Evolutionary conservation across 768 basidiomycete species (phyloP), one percentile per base, ranked within the genome.

Genomic region (Kwoniella sp.): DNA sequence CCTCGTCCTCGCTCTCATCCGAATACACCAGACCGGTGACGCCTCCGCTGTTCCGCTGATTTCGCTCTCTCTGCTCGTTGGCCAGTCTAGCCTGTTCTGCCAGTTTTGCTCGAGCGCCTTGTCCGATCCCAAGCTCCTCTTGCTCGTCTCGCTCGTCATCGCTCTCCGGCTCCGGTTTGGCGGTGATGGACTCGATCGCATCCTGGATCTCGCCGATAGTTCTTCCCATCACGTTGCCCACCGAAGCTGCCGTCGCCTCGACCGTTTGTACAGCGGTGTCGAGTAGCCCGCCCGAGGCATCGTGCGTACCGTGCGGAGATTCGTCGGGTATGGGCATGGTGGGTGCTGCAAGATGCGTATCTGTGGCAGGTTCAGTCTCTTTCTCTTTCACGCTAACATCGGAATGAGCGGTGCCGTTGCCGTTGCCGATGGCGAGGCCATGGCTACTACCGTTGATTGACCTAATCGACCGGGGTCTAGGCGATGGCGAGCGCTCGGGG

Each of bases 161-260:
- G 54, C 61, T 68, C 41, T 45, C 41, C 11, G 81, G 83, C 61
- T 84, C 85, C 41, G 81, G 83, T 31, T 85, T 85, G 5, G 86
- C 86, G 45, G 7, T 90, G 26, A 93, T 87, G 72, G 93, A 90
- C 66, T 93, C 90, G 72, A 94, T 93, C 22, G 92, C 92, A 69
- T 90, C 83, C 79, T 95, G 90, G 5, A 95, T 90, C 63, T 94
- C 92, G 2, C 89, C 92, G 85, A 94, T 85, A 1, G 92, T 95
- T 1, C 89, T 90, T 41, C 86, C 86, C 90, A 95, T 92, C 62
- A 90, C 86, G 45, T 65, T 65, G 25, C 63, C 63, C 1, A 60
- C 65, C 7, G 56, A 60, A 4, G 58, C 65, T 2, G 71, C 66
- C 13, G 72, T 67, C 20, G 61, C 67, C 45, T 64, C 72, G 20